phyloP scores from a whole-genome alignment of 106 monocot species.

The Posidonia australis region DNA sequence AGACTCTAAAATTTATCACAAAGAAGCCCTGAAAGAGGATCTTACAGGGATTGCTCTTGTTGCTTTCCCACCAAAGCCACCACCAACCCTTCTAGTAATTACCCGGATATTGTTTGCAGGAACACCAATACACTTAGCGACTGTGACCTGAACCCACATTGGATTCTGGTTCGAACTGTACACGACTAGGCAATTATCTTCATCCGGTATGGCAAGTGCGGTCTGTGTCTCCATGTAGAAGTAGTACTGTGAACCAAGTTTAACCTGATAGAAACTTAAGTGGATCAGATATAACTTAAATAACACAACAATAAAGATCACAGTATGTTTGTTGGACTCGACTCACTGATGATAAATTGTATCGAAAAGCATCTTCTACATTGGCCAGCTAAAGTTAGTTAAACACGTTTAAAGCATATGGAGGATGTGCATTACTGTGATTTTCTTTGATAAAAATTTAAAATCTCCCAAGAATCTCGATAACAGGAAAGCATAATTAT shows the following conservation, averaged over 20 bases:
- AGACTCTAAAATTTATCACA: not conserved
- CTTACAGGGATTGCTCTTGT: constrained; percentile 49
- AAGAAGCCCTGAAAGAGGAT: not conserved
- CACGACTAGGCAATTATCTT: constrained; percentile 71
- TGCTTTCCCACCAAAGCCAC: constrained; percentile 82
- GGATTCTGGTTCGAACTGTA: constrained; percentile 62
- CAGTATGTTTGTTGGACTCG: too few species aligned
- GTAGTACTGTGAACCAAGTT: constrained; percentile 68
- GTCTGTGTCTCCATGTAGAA: constrained; percentile 85
- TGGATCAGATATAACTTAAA: too few species aligned
- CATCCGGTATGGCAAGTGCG: constrained; percentile 74
- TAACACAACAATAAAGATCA: too few species aligned
- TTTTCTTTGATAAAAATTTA: too few species aligned
- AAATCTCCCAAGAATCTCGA: too few species aligned
- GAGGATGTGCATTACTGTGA: too few species aligned
- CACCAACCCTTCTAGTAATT: constrained; percentile 84
- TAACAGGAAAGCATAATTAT: too few species aligned
- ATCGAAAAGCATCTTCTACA: too few species aligned
- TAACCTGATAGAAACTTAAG: too few species aligned
- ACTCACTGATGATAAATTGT: too few species aligned
- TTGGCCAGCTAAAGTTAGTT: too few species aligned
- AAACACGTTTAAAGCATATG: too few species aligned
- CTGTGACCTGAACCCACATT: constrained; percentile 29
- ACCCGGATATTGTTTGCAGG: constrained; percentile 71
- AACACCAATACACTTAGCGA: constrained; percentile 69